Evolutionary conservation across 768 basidiomycete species (phyloP).

Genomic region (Collybia nuda): DNA sequence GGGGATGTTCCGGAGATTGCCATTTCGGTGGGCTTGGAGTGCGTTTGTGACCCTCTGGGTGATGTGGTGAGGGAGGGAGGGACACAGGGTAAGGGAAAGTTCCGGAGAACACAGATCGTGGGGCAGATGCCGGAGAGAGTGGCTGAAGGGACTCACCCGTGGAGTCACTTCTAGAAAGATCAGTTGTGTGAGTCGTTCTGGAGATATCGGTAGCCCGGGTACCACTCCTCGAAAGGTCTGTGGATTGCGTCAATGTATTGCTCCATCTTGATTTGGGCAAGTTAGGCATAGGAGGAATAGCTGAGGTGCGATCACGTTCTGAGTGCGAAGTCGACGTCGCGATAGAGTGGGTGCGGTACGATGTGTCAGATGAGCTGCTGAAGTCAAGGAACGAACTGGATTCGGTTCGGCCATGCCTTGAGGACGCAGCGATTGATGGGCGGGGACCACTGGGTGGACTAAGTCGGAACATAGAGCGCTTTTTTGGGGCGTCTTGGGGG

Average conservation of each 20-base stretch:
- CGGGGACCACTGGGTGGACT: conserved; percentile 22
- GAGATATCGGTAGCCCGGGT: too few relatives aligned
- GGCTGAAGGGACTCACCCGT: conserved; percentile 9
- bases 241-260: conserved; percentile 17
- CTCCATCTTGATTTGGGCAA: conserved; percentile 39
- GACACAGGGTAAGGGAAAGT: conserved; percentile 47
- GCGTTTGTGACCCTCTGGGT: conserved; percentile 18
- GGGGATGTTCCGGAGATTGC: conserved; percentile 53
- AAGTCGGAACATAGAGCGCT: conserved; percentile 21
- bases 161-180: conserved; percentile 9
- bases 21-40: conserved; percentile 20
- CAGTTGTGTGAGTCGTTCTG: neutral
- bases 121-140: conserved; percentile 14
- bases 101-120: conserved; percentile 20
- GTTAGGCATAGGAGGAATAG: conserved; percentile 1
- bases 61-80: conserved; percentile 41
- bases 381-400: conserved; percentile 39
- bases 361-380: conserved; percentile 28
- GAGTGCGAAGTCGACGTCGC: conserved; percentile 8
- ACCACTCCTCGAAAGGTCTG: too few relatives aligned
- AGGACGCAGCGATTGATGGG: conserved; percentile 9
- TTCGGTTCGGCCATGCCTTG: conserved; percentile 9
- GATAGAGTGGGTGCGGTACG: conserved; percentile 18
- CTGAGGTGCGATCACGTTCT: conserved; percentile 1
- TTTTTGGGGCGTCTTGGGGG: conserved; percentile 11